Base-by-base conservation (phyloP, 2,329 filamentous ascomycete genomes). In the Colletotrichum brevisporum region DNA sequence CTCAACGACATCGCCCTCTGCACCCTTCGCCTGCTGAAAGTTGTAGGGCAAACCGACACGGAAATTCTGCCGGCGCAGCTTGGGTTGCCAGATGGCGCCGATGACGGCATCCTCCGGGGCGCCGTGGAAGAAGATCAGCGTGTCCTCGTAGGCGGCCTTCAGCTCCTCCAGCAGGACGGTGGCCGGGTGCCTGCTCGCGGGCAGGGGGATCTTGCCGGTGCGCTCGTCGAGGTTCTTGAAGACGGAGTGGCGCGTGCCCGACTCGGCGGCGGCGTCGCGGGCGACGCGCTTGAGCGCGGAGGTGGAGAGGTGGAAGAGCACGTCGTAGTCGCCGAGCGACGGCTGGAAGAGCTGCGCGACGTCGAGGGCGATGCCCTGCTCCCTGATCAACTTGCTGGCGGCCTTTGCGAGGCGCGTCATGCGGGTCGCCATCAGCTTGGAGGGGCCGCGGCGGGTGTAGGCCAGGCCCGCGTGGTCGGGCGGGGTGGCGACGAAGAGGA, bases 391-490 rank as follows among this genome's bases (percentile, higher is more conserved):
- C 59, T 88, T 88, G 75, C 88, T 88, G 12, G 94, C 94, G 3
- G 94, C 92, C 73, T 91, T 91, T 6, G 95, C 94, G 2, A 99
- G 84, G 4, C 89, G 89, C 0, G 92, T 94, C 87, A 98, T 92
- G 47, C 96, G 90, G 15, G 91, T 89, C 13, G 95, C 95, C 31
- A 95, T 89, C 56, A 98, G 93, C 78, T 93, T 95, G 13, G 92
- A 89, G 0, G 95, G 95, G 0, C 83, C 81, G 55, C 85, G 83
- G 63, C 87, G 87, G 58, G 94, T 97, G 86, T 94, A 98, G 0
- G 91, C 92, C 9, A 91, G 89, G 4, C 96, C 96, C 43, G 92
- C 92, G 5, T 83, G 81, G 74, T 98, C 94, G 71, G 93, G 83
- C 61, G 93, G 92, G 0, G 94, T 94, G 2, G 94, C 94, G 4